Base-by-base conservation (phyloP, 495 filamentous ascomycete genomes). In the Aspergillus baeticus region DNA sequence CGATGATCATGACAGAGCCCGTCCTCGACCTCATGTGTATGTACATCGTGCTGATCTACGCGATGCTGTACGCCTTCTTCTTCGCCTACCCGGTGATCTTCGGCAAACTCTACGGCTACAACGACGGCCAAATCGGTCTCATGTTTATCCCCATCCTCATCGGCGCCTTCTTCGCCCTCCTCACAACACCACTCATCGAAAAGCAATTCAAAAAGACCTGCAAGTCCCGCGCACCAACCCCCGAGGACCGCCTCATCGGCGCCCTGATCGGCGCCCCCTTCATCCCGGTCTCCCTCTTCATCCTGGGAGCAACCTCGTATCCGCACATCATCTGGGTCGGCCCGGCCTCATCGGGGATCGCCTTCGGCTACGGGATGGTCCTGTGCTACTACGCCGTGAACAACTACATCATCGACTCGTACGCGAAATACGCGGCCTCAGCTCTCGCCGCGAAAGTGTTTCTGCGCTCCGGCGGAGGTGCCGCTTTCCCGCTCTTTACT, bases 31-130 rank as follows among this genome's bases (percentile, higher is more conserved):
- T 84, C 5, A 79, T 86, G 51, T 83, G 80, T 34, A 60, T 88
- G 23, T 91, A 91, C 68, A 80, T 89, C 61, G 80, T 86, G 11
- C 77, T 89, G 39, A 76, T 82, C 18, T 90, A 89, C 65, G 79
- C 86, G 1, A 82, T 87, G 44, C 71, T 90, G 0, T 92, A 92
- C 67, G 77, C 91, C 14, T 80, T 91, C 50, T 88, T 90, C 74
- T 86, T 85, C 20, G 87, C 87, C n/a, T 84, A 89, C 68, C 81
- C 85, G 1, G 60, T 68, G 17, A 80, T 90, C 29, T 91, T 83
- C 63, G 64, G 73, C 2, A 57, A 69, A 20, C 68, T 79, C 1
- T 89, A 90, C 65, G 65, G 68, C 53, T 71, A 63, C 56, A 73
- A 69, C 42, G 64, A 69, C 23, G 66, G 70, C 18, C 64, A 69